These are phyloP conservation scores for Diaporthe amygdali DNA, from an alignment of 2,329 filamentous ascomycete species.

Conservation along the genomic window DNA sequence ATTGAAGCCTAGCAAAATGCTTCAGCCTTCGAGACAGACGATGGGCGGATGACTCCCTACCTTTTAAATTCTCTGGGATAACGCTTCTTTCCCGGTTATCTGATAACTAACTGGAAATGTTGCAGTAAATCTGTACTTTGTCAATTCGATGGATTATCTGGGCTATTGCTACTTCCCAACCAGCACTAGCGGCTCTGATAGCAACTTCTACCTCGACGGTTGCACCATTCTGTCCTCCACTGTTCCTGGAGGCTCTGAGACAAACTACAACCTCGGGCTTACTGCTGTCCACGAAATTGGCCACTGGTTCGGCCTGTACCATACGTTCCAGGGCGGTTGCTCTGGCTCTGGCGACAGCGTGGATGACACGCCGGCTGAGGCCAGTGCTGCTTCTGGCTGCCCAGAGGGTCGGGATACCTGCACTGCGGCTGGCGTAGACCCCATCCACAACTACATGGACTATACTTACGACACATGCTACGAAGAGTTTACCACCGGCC, in stretches of 20 bases:
- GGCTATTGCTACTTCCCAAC: slow-evolving; percentile 55
- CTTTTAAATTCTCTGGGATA: too few species aligned
- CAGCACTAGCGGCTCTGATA: slow-evolving; percentile 36
- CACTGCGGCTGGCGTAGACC: slow-evolving; percentile 35
- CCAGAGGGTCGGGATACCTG: slow-evolving; percentile 40
- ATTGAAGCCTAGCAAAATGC: too few species aligned
- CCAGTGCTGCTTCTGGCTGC: slow-evolving; percentile 40
- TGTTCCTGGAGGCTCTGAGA: slow-evolving; percentile 35
- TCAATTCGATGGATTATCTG: slow-evolving; percentile 42
- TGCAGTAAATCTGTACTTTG: slow-evolving; percentile 57
- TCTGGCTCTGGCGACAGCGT: slow-evolving; percentile 43
- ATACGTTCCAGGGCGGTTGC: slow-evolving; percentile 50
- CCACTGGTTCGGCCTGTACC: slow-evolving; percentile 50
- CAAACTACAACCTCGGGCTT: slow-evolving; percentile 42
- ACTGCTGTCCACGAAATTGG: slow-evolving; percentile 47
- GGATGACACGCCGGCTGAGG: slow-evolving; percentile 45
- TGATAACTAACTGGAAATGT: too few species aligned
- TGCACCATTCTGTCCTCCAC: slow-evolving; percentile 35
- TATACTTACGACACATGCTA: slow-evolving; percentile 46
- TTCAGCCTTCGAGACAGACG: too few species aligned
- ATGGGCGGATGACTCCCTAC: too few species aligned
- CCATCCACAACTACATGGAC: slow-evolving; percentile 44
- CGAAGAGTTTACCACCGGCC: slow-evolving; percentile 43
- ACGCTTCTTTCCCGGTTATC: too few species aligned
- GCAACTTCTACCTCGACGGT: slow-evolving; percentile 33